Base-by-base conservation (phyloP, 2,329 filamentous ascomycete genomes). In the Neophaeococcomyces aloes region DNA sequence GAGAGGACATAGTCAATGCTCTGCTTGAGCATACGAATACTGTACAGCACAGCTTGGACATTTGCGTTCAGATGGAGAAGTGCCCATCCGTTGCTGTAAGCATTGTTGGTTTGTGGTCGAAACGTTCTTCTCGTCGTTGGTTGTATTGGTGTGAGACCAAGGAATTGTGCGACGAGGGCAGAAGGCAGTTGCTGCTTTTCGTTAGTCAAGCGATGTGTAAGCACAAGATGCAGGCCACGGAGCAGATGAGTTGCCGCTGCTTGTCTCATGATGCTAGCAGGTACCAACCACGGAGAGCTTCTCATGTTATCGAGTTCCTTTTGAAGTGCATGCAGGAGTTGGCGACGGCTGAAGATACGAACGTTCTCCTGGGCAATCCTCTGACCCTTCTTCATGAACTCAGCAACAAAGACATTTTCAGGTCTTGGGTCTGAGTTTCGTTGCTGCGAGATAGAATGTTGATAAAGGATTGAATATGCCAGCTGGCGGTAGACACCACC, bases 31-130 rank as follows among this genome's bases (percentile, higher is more conserved):
- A 82, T 73, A 33, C 77, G 69, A 1, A 83, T 56, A 0, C 79
- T 82, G 55, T 83, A 83, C 4, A 76, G 59, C 1, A 70, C 66
- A 3, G 74, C 75, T 42, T 81, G 75, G 0, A 78, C 59, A 49
- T 81, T 75, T 0, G 79, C 78, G 7, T 69, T 58, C 37, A 81
- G 66, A 53, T 86, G 81, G 33, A 82, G 60, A 14, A 42, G 18
- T 6, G 25, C 27, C 39, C 39, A 42, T n/a, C 14, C 14, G 14
- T 21, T 21, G 31, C 34, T 42, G 14, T 17, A n/a, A 3, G 19
- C 18, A 15, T 30, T 27, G 23, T 25, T 39, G 4, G 15, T 7
- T 15, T 17, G 15, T 14, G 27, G 7, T 18, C 30, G 14, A 13
- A 31, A 7, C 11, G 14, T 35, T 4, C n/a, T 21, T 4, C 8